Evolutionary conservation across 495 filamentous ascomycete species (phyloP), one percentile per base, ranked within the genome.

Genomic region (Diplogelasinospora grovesii): DNA sequence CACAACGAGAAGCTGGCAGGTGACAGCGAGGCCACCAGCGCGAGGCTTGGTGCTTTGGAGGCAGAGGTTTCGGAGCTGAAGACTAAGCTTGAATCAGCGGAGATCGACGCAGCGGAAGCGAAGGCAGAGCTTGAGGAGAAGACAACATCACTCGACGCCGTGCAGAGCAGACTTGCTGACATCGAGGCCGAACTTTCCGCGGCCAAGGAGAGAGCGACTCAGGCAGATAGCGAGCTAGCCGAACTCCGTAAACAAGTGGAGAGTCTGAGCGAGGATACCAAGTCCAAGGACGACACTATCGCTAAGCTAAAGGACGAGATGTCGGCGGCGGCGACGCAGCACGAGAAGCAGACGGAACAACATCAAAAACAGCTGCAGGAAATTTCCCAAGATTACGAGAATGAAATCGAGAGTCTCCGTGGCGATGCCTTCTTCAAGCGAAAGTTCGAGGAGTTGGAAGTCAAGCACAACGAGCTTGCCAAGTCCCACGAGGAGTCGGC

Each of bases 401-500:
- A 64, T 16, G 74, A 78, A 45, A 75, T 78, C 26, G 74, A 76
- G 45, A 67, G 69, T 29, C 66, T 75, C n/a, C 63, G 65, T 18
- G 73, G 70, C 15, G 71, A 75, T 46, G 71, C 74, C 22, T 71
- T 68, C 41, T 70, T 74, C 50, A 75, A 70, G 52, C 65, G 68
- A 36, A 64, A 74, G 43, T 74, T 70, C 43, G 60, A 75, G 28
- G 68, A 66, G 21, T 59, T 77, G 11, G 65, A 73, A 33, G 54
- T 49, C 15, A 65, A 71, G 49, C 61, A 75, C 42, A 54, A 57
- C 14, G 69, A 73, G 36, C 52, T 70, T 8, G 50, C 45, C 36
- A 43, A 64, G 38, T 53, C 66, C 13, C 63, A 73, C 46, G 53
- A 60, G 22, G 57, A 67, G 34, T 51, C 57, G 27, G 36, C 54